Conservation (phyloP, 768 basidiomycete genomes). For the Termitomyces sp. region DNA sequence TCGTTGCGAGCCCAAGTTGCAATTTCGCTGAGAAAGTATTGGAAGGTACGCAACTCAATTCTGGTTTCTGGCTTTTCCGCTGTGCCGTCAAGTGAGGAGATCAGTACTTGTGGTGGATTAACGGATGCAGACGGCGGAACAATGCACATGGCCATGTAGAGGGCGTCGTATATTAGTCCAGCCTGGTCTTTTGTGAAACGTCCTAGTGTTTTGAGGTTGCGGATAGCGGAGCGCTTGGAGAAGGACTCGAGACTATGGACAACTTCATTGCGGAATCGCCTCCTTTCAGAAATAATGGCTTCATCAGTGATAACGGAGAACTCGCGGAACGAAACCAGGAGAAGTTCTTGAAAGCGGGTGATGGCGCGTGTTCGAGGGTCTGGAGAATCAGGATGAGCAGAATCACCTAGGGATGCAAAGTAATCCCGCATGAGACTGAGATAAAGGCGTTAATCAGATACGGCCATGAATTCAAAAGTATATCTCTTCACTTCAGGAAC, state of each 20-base stretch:
- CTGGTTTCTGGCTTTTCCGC: conserved; percentile 88
- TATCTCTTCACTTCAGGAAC: conserved; percentile 75
- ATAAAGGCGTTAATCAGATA: background rate
- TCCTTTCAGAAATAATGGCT: conserved; percentile 81
- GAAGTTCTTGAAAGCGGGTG: conserved; percentile 94
- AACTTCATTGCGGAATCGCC: conserved; percentile 82
- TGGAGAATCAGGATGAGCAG: conserved; percentile 84
- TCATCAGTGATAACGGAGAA: conserved; percentile 97
- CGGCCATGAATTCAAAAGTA: background rate
- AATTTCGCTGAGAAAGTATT: conserved; percentile 85
- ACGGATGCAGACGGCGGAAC: conserved; percentile 60
- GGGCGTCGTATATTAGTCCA: conserved; percentile 87
- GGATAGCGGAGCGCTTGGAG: conserved; percentile 84
- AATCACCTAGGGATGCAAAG: conserved; percentile 88
- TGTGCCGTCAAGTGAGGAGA: conserved; percentile 51
- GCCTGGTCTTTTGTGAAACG: conserved; percentile 84
- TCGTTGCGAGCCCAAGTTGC: conserved; percentile 96
- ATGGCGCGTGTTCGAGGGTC: conserved; percentile 91
- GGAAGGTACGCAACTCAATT: conserved; percentile 82
- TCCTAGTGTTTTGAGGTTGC: conserved; percentile 77
- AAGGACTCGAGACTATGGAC: conserved; percentile 92
- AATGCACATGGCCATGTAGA: conserved; percentile 80
- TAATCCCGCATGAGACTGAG: conserved; percentile 85
- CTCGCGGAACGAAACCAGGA: conserved; percentile 96
- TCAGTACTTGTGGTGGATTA: conserved; percentile 44